These are phyloP conservation scores for Mycena citricolor DNA, from an alignment of 1,284 basidiomycete genomes.

Conservation along the genomic window DNA sequence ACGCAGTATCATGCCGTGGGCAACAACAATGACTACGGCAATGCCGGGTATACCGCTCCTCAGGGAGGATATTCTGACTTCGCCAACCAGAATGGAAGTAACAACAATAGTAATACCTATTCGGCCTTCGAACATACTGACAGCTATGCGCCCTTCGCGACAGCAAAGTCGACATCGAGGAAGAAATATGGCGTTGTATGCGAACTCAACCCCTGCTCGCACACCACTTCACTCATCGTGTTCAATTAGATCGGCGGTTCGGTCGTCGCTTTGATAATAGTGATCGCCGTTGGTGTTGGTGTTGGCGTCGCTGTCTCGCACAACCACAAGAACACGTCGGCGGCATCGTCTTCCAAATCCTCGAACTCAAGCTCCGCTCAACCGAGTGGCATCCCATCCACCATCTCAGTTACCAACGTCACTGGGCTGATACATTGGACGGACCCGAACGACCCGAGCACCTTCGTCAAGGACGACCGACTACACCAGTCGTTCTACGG, in stretches of 20 bases:
- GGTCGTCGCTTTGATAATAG: slow-evolving; percentile 39
- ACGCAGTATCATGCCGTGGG: slow-evolving; percentile 13
- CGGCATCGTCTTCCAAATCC: background rate
- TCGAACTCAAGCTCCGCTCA: slow-evolving; percentile 3
- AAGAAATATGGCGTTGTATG: too few species aligned
- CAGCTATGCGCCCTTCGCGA: slow-evolving; percentile 3
- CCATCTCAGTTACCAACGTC: too few species aligned
- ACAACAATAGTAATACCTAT: background rate
- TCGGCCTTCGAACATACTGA: background rate
- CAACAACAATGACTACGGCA: too few species aligned
- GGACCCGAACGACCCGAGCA: slow-evolving; percentile 59
- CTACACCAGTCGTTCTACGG: slow-evolving; percentile 45
- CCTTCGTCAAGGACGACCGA: slow-evolving; percentile 63
- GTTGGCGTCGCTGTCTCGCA: slow-evolving; percentile 57
- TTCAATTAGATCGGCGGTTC: slow-evolving; percentile 46
- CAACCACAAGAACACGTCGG: slow-evolving; percentile 29
- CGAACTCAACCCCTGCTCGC: background rate
- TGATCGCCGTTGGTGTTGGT: slow-evolving; percentile 50
- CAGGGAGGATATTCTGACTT: too few species aligned
- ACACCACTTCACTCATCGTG: background rate
- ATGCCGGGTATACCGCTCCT: too few species aligned
- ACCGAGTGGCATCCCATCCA: background rate
- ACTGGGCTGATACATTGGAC: slow-evolving; percentile 25
- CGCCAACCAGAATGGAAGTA: too few species aligned
- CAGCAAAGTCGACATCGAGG: too few species aligned